Evolutionary conservation across 306 rosid species (phyloP).

Genomic region (Vigna nakashimae): DNA sequence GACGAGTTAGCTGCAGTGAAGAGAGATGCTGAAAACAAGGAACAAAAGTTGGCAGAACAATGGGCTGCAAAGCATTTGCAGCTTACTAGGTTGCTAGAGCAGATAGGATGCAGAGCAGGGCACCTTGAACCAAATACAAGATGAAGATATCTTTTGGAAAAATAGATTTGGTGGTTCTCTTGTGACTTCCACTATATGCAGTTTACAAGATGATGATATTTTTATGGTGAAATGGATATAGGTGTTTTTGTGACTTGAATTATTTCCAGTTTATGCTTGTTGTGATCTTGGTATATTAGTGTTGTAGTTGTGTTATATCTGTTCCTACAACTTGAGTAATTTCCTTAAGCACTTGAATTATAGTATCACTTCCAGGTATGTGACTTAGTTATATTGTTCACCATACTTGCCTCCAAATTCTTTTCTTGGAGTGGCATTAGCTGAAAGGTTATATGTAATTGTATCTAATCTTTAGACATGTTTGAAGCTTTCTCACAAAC

Average conservation of each 20-base stretch:
- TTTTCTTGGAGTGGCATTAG: not conserved
- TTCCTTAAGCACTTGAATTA: conserved; percentile 31
- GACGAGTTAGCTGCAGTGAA: conserved; percentile 78
- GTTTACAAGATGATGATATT: conserved; percentile 48
- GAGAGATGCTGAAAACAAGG: conserved; percentile 89
- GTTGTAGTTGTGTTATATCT: conserved; percentile 29
- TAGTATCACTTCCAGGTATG: conserved; percentile 11
- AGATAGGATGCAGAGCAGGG: conserved; percentile 61
- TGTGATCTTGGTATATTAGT: conserved; percentile 41
- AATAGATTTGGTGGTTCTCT: not conserved
- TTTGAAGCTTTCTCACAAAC: too few relatives aligned
- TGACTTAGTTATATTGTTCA: not conserved
- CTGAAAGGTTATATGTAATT: not conserved
- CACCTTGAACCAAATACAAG: conserved; percentile 68
- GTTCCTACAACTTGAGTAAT: conserved; percentile 33
- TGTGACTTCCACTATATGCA: conserved; percentile 37
- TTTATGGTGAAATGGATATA: not conserved
- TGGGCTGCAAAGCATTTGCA: conserved; percentile 84
- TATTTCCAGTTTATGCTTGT: conserved; percentile 22
- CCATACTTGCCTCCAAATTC: not conserved
- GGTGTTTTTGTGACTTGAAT: conserved; percentile 30
- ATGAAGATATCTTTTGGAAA: conserved; percentile 26
- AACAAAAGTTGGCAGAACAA: conserved; percentile 90
- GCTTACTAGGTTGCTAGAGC: conserved; percentile 76
- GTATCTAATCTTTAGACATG: too few relatives aligned